Evolutionary conservation across 2,329 filamentous ascomycete genomes (phyloP), one percentile per base, ranked within the genome.

Genomic region (Hysterium pulicare): DNA sequence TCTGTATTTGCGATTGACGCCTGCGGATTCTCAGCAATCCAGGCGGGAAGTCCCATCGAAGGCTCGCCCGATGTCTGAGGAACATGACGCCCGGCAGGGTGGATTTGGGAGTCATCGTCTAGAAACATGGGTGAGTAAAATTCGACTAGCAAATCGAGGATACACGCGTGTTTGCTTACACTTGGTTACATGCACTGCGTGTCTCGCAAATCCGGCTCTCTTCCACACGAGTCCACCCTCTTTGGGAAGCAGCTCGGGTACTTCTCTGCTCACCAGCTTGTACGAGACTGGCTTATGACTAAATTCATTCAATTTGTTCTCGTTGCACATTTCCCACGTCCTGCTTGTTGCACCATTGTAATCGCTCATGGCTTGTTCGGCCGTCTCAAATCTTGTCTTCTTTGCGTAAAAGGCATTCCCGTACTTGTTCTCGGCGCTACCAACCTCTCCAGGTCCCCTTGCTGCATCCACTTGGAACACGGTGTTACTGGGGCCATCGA

Each of bases 241-340:
- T 70, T 90, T 93, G 2, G 90, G 89, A 8, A 96, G 70, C 15
- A 96, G 71, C 0, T 75, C 71, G 0, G 90, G 86, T 0, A 91
- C 84, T 58, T 95, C 90, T 33, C 90, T 76, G 63, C 86, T 91
- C 28, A 95, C 88, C 1, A 96, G 79, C 74, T 95, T 95, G 67
- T 95, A 96, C 40, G 80, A 83, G 0, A 84, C 82, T 0, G 89
- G 87, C 70, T 93, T 94, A 63, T 87, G 82, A 66, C 85, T 90
- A 72, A 90, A 84, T 0, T 87, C 84, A 66, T 95, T 89, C n/a
- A 93, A 59, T 62, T 85, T 89, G 69, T 77, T 86, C 53, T 84
- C 84, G 67, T 96, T 95, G 59, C 78, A 78, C 67, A 96, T 94
- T 45, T 95, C 90, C 90, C 90, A 96, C 0, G 89, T 91, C 16